These are phyloP conservation scores for Saccharomycopsis hybrid DNA, from an alignment of 1,139 yeast genomes.

Conservation along the genomic window DNA sequence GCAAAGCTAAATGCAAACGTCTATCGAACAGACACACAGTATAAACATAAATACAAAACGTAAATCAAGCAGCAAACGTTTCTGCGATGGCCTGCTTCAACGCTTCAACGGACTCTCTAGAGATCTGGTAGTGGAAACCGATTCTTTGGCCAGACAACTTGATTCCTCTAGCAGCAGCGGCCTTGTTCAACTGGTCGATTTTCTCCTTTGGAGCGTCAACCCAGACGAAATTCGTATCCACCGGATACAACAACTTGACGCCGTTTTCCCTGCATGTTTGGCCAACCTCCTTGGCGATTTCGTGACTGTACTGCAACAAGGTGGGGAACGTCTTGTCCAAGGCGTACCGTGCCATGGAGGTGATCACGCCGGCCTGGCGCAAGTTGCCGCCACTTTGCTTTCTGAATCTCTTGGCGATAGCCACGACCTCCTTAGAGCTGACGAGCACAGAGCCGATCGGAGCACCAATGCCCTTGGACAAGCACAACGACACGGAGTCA, in stretches of 20 bases:
- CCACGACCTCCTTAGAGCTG: constrained; percentile 54
- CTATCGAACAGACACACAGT: no score
- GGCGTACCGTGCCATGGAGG: constrained; percentile 77
- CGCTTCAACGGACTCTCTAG: constrained; percentile 57
- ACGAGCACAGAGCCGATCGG: constrained; percentile 91
- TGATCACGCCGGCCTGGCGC: constrained; percentile 80
- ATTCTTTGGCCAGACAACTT: constrained; percentile 60
- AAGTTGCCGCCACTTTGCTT: constrained; percentile 96
- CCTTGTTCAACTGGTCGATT: constrained; percentile 45
- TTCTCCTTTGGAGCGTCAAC: constrained; percentile 43
- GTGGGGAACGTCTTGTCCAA: constrained; percentile 66
- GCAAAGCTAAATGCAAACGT: no score
- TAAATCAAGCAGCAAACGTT: no score
- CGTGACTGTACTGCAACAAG: constrained; percentile 52
- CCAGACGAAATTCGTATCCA: constrained; percentile 82
- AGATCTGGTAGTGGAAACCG: constrained; percentile 80
- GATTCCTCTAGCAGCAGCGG: constrained; percentile 56
- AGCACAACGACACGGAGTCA: constrained; percentile 83
- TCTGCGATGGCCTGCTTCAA: constrained; percentile 34
- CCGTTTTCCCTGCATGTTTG: constrained; percentile 48
- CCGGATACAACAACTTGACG: constrained; percentile 63
- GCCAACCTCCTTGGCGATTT: constrained; percentile 63
- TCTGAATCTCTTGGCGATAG: constrained; percentile 77
- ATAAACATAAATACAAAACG: no score
- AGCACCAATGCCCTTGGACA: constrained; percentile 89